phyloP scores from a whole-genome alignment of 257 asterid species.

The Solanum stenotomum region DNA sequence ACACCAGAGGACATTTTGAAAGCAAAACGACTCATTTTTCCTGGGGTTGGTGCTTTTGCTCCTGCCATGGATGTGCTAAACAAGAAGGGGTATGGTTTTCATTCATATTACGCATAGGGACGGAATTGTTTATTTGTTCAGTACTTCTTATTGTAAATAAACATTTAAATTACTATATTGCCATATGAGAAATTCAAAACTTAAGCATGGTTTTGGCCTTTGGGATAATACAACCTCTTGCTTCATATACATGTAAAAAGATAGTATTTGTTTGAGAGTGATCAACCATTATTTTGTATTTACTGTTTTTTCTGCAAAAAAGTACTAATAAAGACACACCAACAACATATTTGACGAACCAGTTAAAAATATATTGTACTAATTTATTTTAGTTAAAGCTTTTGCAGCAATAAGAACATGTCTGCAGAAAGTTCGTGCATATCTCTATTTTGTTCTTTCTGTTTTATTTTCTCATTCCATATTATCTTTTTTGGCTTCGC shows the following conservation, averaged over 20 bases:
- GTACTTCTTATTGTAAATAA: background rate
- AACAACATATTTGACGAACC: background rate
- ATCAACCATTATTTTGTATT: background rate
- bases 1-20: conserved; percentile 70
- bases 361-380: background rate
- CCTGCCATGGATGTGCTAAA: conserved; percentile 92
- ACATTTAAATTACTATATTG: background rate
- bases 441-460: background rate
- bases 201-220: background rate
- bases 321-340: background rate
- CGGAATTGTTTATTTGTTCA: background rate
- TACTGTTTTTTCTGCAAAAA: background rate
- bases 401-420: background rate
- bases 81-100: conserved; percentile 50
- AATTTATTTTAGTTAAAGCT: background rate
- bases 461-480: background rate
- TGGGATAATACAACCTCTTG: background rate
- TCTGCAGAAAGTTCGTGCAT: background rate
- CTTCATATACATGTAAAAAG: background rate
- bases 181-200: background rate
- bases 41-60: conserved; percentile 97
- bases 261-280: background rate
- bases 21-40: conserved; percentile 80
- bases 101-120: background rate
- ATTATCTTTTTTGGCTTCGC: background rate